Evolutionary conservation across 306 rosid genomes (phyloP), one percentile per base, ranked within the genome.

Genomic region (Vicia villosa): DNA sequence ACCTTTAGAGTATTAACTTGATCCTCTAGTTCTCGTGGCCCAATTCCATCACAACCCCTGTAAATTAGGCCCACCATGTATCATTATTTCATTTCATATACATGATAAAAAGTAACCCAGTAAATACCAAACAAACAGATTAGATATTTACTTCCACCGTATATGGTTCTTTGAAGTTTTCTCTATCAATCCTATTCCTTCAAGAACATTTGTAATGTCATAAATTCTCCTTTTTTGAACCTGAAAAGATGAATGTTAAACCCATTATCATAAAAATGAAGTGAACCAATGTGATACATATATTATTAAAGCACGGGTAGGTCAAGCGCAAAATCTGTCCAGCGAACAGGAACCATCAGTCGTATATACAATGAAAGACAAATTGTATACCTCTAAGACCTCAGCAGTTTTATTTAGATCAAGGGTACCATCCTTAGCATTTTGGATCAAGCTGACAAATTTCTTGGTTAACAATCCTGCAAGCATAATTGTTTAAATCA

Each of bases 401-500:
- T 83, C 81, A 68, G 96, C 91, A 1, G 91, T 71, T 75, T 74
- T 78, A 72, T 92, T 92, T 72, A 92, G 77, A 79, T 92, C 96
- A 58, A 92, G 80, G 68, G 87, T 83, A 56, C 86, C 87, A 80
- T 92, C 92, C 70, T 80, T 79, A 55, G 92, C 88, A 38, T 82
- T 74, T 66, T 80, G 83, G 79, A 92, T 78, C 77, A 92, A 79
- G 52, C 59, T 67, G 60, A 85, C 69, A 79, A 92, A 89, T 74
- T 92, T 92, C 85, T 82, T 92, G 34, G 96, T 84, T 74, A 92
- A 86, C 80, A 92, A 80, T 70, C 98, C 98, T 89, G 87, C 72
- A 38, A 77, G 79, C 58, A 50, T 34, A 34, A 34, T 34, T 6
- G 38, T 34, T 34, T 34, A 34, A 34, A 34, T 34, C 38, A 8